Conservation (phyloP, 192 early-diverging fungal genomes). For the Mortierella hygrophila region DNA sequence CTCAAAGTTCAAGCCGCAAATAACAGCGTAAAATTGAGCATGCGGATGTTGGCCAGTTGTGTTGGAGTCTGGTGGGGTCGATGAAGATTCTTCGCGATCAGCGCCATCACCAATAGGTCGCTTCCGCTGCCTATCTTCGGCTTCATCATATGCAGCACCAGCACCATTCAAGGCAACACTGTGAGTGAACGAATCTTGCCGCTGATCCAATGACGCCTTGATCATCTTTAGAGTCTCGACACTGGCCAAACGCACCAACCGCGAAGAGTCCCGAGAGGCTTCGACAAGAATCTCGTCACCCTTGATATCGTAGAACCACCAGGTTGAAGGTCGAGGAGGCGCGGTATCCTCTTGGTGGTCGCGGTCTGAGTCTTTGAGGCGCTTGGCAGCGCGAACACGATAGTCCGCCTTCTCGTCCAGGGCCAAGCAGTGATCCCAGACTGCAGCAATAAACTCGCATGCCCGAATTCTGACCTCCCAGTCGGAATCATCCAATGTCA, state of each 20-base stretch:
- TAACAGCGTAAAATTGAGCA: slow-evolving; percentile 43
- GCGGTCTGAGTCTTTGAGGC: slow-evolving; percentile 25
- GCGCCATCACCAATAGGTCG: neutral
- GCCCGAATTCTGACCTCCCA: slow-evolving; percentile 63
- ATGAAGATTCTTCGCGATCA: neutral
- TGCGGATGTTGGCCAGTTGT: slow-evolving; percentile 24
- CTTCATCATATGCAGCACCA: slow-evolving; percentile 1
- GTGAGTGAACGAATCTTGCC: neutral
- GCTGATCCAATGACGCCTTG: slow-evolving; percentile 27
- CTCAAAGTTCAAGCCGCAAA: slow-evolving; percentile 55
- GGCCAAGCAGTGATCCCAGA: slow-evolving; percentile 60
- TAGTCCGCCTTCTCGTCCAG: slow-evolving; percentile 35
- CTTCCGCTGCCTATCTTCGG: slow-evolving; percentile 27
- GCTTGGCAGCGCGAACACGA: slow-evolving; percentile 38
- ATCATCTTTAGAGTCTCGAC: slow-evolving; percentile 34
- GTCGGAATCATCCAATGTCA: slow-evolving; percentile 65
- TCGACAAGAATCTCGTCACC: slow-evolving; percentile 59
- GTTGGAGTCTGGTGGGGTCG: neutral
- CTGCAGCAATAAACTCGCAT: slow-evolving; percentile 60
- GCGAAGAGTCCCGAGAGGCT: slow-evolving; percentile 46
- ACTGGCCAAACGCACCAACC: slow-evolving; percentile 49
- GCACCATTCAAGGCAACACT: neutral
- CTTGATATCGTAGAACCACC: slow-evolving; percentile 61
- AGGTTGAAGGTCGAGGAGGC: slow-evolving; percentile 21
- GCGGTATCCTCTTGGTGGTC: neutral